Conservation (phyloP, 495 filamentous ascomycete species). For the Penicillium atrosanguineum region DNA sequence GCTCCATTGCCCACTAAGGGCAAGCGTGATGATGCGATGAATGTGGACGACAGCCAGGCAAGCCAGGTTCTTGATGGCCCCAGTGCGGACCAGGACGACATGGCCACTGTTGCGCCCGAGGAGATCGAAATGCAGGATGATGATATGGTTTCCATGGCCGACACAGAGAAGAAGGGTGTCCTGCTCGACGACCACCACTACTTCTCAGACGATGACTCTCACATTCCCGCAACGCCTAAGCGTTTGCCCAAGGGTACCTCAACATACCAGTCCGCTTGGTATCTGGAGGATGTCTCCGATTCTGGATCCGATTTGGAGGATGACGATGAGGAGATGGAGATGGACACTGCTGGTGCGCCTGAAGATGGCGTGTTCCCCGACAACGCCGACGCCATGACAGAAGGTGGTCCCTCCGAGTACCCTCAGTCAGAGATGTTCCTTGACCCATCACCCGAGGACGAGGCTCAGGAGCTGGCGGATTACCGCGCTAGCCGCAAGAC, state of each 20-base stretch:
- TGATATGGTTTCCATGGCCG: slow-evolving; percentile 54
- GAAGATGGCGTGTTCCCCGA: slow-evolving; percentile 79
- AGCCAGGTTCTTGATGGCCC: slow-evolving; percentile 63
- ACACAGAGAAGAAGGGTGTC: slow-evolving; percentile 70
- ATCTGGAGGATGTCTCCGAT: slow-evolving; percentile 79
- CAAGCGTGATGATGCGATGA: slow-evolving; percentile 67
- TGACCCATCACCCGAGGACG: slow-evolving; percentile 83
- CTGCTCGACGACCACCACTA: slow-evolving; percentile 96
- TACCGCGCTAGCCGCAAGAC: slow-evolving; percentile 73
- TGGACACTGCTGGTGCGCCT: slow-evolving; percentile 53
- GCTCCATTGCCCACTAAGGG: slow-evolving; percentile 58
- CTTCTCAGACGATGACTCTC: slow-evolving; percentile 86
- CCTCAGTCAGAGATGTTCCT: slow-evolving; percentile 89
- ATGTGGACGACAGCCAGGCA: slow-evolving; percentile 55
- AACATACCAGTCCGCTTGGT: slow-evolving; percentile 92
- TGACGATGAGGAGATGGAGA: slow-evolving; percentile 46
- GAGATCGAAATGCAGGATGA: slow-evolving; percentile 73
- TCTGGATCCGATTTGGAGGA: slow-evolving; percentile 83
- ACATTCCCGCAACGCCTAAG: slow-evolving; percentile 61
- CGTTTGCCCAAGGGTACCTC: slow-evolving; percentile 88
- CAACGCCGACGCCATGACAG: slow-evolving; percentile 66
- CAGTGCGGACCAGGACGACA: slow-evolving; percentile 72
- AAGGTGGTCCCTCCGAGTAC: slow-evolving; percentile 78
- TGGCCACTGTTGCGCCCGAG: slow-evolving; percentile 82
- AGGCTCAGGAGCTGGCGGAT: slow-evolving; percentile 71